Evolutionary conservation across 768 basidiomycete species (phyloP), one percentile per base, ranked within the genome.

Genomic region (Galerina sulciceps): DNA sequence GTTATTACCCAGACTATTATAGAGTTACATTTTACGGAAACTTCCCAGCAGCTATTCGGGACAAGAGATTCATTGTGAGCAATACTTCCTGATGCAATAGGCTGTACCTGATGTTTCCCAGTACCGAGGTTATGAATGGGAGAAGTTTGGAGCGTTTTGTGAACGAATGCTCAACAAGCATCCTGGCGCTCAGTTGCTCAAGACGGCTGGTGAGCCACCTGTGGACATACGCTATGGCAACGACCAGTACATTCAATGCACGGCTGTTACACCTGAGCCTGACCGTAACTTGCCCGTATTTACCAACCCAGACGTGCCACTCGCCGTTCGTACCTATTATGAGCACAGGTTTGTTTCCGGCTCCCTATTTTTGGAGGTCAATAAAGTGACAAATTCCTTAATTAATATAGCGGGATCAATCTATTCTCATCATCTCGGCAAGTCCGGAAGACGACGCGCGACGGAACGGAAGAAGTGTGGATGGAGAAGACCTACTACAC

Each of bases 71-170:
- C 75, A 88, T 96, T 59, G 93, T 95, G 73, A 59, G 83, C 79
- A 17, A 11, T 11, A 13, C 10, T 11, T 26, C 45, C 31, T 17
- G 36, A 41, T 31, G 13, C 62, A 54, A 20, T 23, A 10, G 37
- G 37, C 50, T 52, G 31, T 60, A 50, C 53, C 22, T 42, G 26
- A 13, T 40, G 48, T 45, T n/a, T 44, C 45, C 26, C 54, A 94
- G 93, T 96, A 96, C 71, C 93, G 96, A 44, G 96, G 95, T 1
- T 91, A 88, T 67, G 94, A 94, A 67, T 94, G 92, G 94, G 96
- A 99, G 75, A 95, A 93, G 67, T 94, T 88, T 60, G 89, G 88
- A 6, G 85, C 90, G 2, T 94, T 91, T 77, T 93, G 93, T 73
- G 94, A 98, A 71, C 80, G 91, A 37, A 91, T 97, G 87, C 85